These are phyloP conservation scores for Phaeophleospora eucalypticola DNA, from an alignment of 2,329 filamentous ascomycete genomes.

Conservation along the genomic window DNA sequence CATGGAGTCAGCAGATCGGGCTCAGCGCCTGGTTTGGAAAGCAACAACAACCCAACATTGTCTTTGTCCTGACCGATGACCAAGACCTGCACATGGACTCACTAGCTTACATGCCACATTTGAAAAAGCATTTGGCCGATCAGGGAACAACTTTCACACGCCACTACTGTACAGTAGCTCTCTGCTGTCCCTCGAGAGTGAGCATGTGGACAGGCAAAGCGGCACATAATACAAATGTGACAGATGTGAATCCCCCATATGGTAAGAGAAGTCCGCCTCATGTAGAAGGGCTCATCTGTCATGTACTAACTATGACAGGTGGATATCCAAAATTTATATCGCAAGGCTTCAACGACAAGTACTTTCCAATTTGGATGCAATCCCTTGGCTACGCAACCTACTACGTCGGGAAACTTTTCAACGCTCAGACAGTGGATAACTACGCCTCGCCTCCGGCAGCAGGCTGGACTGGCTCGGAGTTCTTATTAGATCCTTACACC, in stretches of 20 bases:
- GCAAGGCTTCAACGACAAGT: slow-evolving; percentile 63
- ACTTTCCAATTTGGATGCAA: slow-evolving; percentile 68
- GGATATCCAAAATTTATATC: slow-evolving; percentile 64
- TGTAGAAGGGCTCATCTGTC: neutral
- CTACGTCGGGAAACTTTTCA: slow-evolving; percentile 70
- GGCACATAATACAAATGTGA: slow-evolving; percentile 69
- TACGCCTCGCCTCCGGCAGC: slow-evolving; percentile 56
- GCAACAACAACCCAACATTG: slow-evolving; percentile 50
- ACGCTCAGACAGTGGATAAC: slow-evolving; percentile 57
- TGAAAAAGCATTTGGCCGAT: slow-evolving; percentile 54
- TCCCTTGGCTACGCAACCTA: slow-evolving; percentile 65
- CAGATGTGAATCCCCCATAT: slow-evolving; percentile 53
- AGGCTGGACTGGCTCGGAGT: slow-evolving; percentile 55
- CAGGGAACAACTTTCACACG: slow-evolving; percentile 57
- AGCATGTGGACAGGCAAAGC: slow-evolving; percentile 62
- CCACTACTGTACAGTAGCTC: slow-evolving; percentile 63
- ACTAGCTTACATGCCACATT: slow-evolving; percentile 56
- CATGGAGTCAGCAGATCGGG: neutral
- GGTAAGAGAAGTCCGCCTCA: slow-evolving; percentile 33
- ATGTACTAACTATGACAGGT: neutral
- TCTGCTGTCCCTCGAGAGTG: slow-evolving; percentile 66
- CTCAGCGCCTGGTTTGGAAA: neutral
- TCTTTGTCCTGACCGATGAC: slow-evolving; percentile 66
- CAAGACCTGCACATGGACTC: slow-evolving; percentile 62
- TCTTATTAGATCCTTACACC: slow-evolving; percentile 56